Evolutionary conservation across 2,329 filamentous ascomycete species (phyloP).

Genomic region (Neopestalotiopsis rosae): DNA sequence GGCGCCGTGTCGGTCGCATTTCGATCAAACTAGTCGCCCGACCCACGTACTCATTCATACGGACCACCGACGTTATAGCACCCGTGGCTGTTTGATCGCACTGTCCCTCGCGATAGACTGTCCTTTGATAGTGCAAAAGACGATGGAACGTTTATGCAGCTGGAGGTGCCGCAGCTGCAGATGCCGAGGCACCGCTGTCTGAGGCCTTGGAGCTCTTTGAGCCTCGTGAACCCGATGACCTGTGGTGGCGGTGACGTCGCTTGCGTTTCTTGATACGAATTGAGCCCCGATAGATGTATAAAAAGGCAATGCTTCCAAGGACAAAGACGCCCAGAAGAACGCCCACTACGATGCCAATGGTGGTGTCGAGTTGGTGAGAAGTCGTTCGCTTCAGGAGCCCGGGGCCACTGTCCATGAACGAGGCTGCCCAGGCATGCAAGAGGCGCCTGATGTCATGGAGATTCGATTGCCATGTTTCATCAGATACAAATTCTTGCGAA

Average conservation of each 20-base stretch:
- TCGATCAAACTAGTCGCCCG: not conserved
- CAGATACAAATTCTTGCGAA: not conserved
- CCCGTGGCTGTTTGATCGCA: not conserved
- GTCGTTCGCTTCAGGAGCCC: slow-evolving; percentile 23
- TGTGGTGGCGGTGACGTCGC: slow-evolving; percentile 11
- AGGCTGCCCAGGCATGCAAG: not conserved
- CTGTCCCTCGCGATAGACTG: not conserved
- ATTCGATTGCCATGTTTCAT: not conserved
- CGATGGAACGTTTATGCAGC: not conserved
- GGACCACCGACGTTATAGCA: not conserved
- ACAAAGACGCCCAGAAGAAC: slow-evolving; percentile 30
- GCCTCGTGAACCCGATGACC: slow-evolving; percentile 14
- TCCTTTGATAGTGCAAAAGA: not conserved
- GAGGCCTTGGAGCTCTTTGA: slow-evolving; percentile 6
- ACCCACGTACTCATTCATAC: not conserved
- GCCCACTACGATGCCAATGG: slow-evolving; percentile 31
- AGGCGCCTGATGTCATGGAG: not conserved
- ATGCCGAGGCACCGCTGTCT: slow-evolving; percentile 9
- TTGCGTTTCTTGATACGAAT: slow-evolving; percentile 25
- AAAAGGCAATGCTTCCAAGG: slow-evolving; percentile 24
- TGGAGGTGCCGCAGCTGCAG: not conserved
- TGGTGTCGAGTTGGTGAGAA: slow-evolving; percentile 25
- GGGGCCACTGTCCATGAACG: not conserved
- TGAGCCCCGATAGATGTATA: slow-evolving; percentile 29
- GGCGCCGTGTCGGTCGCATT: not conserved